These are phyloP conservation scores for Mycotypha africana DNA, from an alignment of 371 early-diverging fungal species.

Conservation along the genomic window DNA sequence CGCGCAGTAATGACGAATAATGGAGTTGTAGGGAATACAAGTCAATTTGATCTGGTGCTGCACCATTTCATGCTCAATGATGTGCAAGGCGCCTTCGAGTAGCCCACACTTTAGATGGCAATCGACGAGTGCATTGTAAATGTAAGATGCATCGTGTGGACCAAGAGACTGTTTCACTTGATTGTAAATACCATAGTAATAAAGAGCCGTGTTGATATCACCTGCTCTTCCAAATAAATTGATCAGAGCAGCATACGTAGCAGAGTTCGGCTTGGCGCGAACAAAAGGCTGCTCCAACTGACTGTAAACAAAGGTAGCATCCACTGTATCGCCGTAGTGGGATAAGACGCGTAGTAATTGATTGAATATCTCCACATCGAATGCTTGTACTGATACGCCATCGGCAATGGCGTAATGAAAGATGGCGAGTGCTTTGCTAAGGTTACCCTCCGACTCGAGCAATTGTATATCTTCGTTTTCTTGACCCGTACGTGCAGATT, in stretches of 20 bases:
- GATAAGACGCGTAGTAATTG: constrained; percentile 41
- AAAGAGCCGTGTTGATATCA: constrained; percentile 28
- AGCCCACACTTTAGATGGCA: constrained; percentile 38
- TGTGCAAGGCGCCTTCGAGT: constrained; percentile 31
- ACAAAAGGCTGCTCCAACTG: constrained; percentile 20
- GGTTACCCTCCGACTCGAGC: constrained; percentile 31
- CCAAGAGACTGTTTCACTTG: constrained; percentile 15
- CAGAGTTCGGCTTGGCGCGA: constrained; percentile 24
- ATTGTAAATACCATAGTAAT: constrained; percentile 30
- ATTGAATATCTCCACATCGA: constrained; percentile 43
- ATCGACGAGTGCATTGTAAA: constrained; percentile 48
- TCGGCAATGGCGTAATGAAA: constrained; percentile 26
- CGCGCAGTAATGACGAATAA: constrained; percentile 42
- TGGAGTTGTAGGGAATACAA: constrained; percentile 41
- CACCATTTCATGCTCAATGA: constrained; percentile 36
- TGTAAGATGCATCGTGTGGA: constrained; percentile 37
- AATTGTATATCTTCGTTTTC: constrained; percentile 19
- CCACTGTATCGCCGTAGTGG: constrained; percentile 34
- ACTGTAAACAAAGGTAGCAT: constrained; percentile 33
- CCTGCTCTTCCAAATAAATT: constrained; percentile 45
- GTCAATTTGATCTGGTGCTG: constrained; percentile 26
- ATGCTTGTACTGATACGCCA: constrained; percentile 16
- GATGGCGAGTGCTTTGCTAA: constrained; percentile 29
- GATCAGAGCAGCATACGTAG: constrained; percentile 47
- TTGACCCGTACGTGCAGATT: constrained; percentile 24